phyloP scores from a whole-genome alignment of 345 rosid genomes.

The Syzygium oleosum region DNA sequence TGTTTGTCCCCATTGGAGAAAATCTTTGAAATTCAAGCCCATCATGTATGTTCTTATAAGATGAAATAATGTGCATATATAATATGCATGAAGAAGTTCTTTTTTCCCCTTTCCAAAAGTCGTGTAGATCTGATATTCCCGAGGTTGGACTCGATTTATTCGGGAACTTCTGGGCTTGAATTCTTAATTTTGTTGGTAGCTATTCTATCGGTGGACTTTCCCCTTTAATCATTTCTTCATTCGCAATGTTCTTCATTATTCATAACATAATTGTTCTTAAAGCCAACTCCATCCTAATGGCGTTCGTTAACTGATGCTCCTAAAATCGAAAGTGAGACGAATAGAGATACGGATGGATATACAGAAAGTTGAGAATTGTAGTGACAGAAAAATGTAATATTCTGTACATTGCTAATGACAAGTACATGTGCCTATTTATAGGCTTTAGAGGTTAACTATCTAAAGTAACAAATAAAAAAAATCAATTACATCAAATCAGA shows the following conservation, averaged over 20 bases:
- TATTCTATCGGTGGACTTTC: neutral
- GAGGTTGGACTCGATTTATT: neutral
- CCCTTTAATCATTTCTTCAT: neutral
- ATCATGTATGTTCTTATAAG: neutral
- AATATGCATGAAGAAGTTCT: neutral
- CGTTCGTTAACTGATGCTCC: neutral
- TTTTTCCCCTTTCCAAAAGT: neutral
- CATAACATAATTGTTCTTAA: neutral
- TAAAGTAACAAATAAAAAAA: too few species aligned
- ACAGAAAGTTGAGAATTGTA: too few species aligned
- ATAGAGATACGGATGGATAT: neutral
- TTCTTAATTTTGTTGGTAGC: neutral
- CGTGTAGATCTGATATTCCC: neutral
- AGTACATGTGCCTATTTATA: too few species aligned
- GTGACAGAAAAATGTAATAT: too few species aligned
- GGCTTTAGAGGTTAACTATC: too few species aligned
- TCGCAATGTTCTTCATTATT: neutral
- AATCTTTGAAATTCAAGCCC: neutral
- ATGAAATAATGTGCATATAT: neutral
- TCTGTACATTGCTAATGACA: too few species aligned
- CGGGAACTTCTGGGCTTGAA: neutral
- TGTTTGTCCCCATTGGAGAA: neutral
- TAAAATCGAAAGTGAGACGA: neutral
- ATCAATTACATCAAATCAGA: too few species aligned
- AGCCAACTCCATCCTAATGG: neutral